Evolutionary conservation across 1,284 basidiomycete genomes (phyloP), one percentile per base, ranked within the genome.

Genomic region (Leccinum variabile): DNA sequence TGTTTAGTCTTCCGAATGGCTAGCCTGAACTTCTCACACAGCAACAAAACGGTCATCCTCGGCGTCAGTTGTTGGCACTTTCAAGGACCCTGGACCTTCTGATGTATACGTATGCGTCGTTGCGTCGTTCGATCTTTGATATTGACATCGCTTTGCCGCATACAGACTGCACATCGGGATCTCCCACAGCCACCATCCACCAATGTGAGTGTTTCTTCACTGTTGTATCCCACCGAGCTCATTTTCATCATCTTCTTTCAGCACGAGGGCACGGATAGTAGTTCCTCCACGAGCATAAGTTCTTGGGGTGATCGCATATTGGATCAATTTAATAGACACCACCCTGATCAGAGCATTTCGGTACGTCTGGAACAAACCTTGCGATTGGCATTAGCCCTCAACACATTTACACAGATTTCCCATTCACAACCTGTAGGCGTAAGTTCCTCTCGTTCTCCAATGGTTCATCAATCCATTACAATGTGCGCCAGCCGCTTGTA

Each of bases 361-460:
- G 68, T 72, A n/a, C 25, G 69, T 59, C 7, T 33, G 2, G 16
- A 46, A 49, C 16, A n/a, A 22, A 30, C 5, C 6, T 6, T n/a
- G 14, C 3, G 8, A 56, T 37, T 8, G 1, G 2, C 35, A 54
- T 30, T 28, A 8, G n/a, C 10, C 14, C 0, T 6, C 22, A 32
- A 6, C 14, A 25, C 22, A 22, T 7, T 54, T 56, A 33, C 16
- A 5, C 3, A 72, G 70, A 22, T 22, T 8, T 32, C 60, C 41
- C 52, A 32, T 16, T 28, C 18, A 1, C 59, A 3, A 32, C 35
- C 54, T 37, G 32, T 35, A 5, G 56, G 53, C 14, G 68, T 72
- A 60, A 16, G 70, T 57, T 32, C 28, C 14, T 33, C 11, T 53
- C 2, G 2, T 44, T 41, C 6, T 22, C 9, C 9, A 41, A 9